Evolutionary conservation across 139 green algal genomes (phyloP), one percentile per base, ranked within the genome.

Genomic region (Zygnema cylindricum): DNA sequence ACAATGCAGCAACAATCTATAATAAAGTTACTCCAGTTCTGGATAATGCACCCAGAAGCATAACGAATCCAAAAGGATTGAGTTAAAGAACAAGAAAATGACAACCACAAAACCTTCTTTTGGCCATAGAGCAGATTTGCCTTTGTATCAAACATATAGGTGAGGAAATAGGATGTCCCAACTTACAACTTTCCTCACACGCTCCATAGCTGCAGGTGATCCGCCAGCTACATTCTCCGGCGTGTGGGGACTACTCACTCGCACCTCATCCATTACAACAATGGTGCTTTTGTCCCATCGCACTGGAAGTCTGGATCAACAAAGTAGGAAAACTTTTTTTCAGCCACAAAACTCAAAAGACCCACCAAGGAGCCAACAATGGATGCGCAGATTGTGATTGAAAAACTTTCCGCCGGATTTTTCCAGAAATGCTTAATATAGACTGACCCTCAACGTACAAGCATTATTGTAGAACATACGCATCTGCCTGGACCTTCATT

Each of bases 231-330:
- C 57, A 43, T 69, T 43, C 32, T 78, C 54, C 63, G 76, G 40
- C 23, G 11, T 22, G 40, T 93, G 92, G 16, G 69, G 71, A 76
- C 32, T 71, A 32, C 43, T 38, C 22, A 89, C 83, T 77, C 33
- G 86, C 77, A 98, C 95, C 69, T 94, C 92, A 16, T 98, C 95
- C 85, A 96, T 91, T 41, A 97, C 95, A 22, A 97, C 93, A 16
- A 97, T 97, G 16, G 69, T 77, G 42, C 93, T 94, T 36, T 87
- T 91, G 0, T 93, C 89, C 95, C 95, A 98, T 0, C 82, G 41
- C 69, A 95, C 96, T 0, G 95, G 95, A 92, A 98, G 88, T 1
- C 85, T 90, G 76, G 36, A 82, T 39, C n/a, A 32, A 39, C 2
- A 87, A 35, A 16, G 41, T 32, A 86, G 33, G 55, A 86, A 86